Base-by-base conservation (phyloP, 2,329 filamentous ascomycete species). In the Pseudogymnoascus sp. region DNA sequence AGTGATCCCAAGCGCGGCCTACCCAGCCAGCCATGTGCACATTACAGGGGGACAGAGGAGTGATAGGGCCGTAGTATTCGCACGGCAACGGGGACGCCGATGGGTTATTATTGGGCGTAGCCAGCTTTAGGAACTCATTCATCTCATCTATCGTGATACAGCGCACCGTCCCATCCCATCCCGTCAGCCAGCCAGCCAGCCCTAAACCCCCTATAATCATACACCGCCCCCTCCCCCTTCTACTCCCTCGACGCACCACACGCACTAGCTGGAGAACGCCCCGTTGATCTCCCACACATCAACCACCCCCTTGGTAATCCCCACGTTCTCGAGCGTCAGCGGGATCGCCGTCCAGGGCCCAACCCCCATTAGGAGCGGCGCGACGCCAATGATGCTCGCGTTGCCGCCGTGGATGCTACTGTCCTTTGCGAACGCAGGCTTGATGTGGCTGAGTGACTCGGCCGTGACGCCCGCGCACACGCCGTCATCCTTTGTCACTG, bases 221-320 rank as follows among this genome's bases (percentile, higher is more conserved):
- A 33, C 31, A 33, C 31, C 31, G 31, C 31, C 31, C 31, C 31
- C 13, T 33, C 31, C 31, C 31, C 31, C 10, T 28, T 11, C 31
- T 33, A 33, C 31, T 33, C 31, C 31, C 31, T 36, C 35, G 35
- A 36, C 35, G 35, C 92, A 97, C 89, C 90, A 97, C 69, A 97
- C 77, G 77, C 92, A 96, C 83, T 97, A 93, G 67, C 86, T 90
- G 35, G 95, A 95, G 76, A 99, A 99, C 1, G 95, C 95, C 84
- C 97, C 95, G 81, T 99, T 97, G 83, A 99, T 97, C 85, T 99
- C 95, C 73, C 85, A 97, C 73, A 97, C 93, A 75, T 97, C 95
- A 33, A 99, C 92, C 69, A 97, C 93, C 64, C 96, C 88, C 77
- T 88, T 91, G 75, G 81, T 82, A 71, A 99, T 86, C 65, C 93